phyloP scores from a whole-genome alignment of 495 filamentous ascomycete genomes.

The Bombardia bombarda region DNA sequence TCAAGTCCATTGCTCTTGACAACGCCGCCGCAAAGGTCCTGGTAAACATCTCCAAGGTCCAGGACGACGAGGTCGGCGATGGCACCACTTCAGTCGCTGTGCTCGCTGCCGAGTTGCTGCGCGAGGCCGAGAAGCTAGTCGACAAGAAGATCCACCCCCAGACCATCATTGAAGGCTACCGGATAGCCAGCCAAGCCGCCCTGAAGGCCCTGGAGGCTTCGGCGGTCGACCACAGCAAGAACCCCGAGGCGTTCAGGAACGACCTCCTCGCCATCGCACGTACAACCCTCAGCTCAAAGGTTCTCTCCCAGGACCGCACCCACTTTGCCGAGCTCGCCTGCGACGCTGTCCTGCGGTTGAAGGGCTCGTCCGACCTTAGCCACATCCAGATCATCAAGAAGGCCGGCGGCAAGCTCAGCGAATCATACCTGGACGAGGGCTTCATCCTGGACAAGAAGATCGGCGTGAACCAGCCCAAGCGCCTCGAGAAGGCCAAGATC shows the following conservation, averaged over 20 bases:
- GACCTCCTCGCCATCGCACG: constrained; percentile 86
- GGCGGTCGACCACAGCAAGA: constrained; percentile 82
- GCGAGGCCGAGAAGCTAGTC: constrained; percentile 94
- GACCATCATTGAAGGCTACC: constrained; percentile 98
- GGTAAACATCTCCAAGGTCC: constrained; percentile 98
- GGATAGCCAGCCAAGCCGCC: constrained; percentile 88
- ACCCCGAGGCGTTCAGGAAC: constrained; percentile 74
- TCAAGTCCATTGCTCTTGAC: constrained; percentile 97
- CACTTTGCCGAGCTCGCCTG: constrained; percentile 89
- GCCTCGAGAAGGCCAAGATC: constrained; percentile 96
- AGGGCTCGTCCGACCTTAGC: constrained; percentile 87
- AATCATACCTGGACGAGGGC: constrained; percentile 95
- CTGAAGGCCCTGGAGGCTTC: constrained; percentile 72
- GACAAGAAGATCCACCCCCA: constrained; percentile 97
- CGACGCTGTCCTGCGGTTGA: constrained; percentile 83
- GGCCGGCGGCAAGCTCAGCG: constrained; percentile 90
- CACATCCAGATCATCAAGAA: constrained; percentile 99
- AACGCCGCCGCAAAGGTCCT: constrained; percentile 96
- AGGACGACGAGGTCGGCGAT: constrained; percentile 97
- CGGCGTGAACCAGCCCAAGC: constrained; percentile 96
- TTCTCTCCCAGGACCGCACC: constrained; percentile 85
- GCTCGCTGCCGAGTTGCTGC: constrained; percentile 85
- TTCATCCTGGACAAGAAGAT: constrained; percentile 99
- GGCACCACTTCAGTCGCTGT: constrained; percentile 84
- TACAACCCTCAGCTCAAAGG: constrained; percentile 97